phyloP scores from a whole-genome alignment of 345 rosid species.

The Cardiospermum halicacabum region DNA sequence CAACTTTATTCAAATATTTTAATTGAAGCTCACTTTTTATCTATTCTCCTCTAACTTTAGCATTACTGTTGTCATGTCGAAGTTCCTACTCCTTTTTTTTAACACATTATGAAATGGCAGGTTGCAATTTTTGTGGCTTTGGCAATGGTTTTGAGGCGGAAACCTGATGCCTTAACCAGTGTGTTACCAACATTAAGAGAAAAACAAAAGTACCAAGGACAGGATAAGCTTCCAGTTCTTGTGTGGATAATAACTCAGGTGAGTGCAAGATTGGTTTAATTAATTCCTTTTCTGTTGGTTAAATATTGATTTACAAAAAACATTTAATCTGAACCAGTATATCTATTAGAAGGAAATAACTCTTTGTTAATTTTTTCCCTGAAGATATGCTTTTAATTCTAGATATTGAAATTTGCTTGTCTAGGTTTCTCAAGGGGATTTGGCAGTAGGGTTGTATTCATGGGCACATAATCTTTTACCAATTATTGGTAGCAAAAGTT shows the following conservation, averaged over 20 bases:
- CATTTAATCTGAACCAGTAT: neutral
- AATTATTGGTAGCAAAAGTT: slow-evolving; percentile 34
- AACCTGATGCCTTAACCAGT: slow-evolving; percentile 61
- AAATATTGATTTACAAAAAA: too few species aligned
- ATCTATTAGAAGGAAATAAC: slow-evolving; percentile 3
- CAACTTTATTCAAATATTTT: neutral
- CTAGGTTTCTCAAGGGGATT: slow-evolving; percentile 63
- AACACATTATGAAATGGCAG: slow-evolving; percentile 27
- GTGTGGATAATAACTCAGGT: slow-evolving; percentile 82
- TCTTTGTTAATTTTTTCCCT: neutral
- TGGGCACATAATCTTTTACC: slow-evolving; percentile 70
- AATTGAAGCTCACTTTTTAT: neutral
- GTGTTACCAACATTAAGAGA: slow-evolving; percentile 55
- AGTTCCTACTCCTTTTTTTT: neutral
- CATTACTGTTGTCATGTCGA: neutral
- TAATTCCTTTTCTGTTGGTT: too few species aligned
- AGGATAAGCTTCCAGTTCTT: slow-evolving; percentile 64
- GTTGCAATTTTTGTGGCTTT: slow-evolving; percentile 72
- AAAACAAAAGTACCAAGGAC: slow-evolving; percentile 64
- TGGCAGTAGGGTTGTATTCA: slow-evolving; percentile 55
- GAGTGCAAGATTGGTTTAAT: too few species aligned
- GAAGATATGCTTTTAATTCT: slow-evolving; percentile 9
- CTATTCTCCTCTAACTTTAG: neutral
- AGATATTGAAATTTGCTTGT: slow-evolving; percentile 12
- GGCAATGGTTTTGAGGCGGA: slow-evolving; percentile 68